phyloP scores from a whole-genome alignment of 2,329 filamentous ascomycete genomes.

The Arthroderma sp. region DNA sequence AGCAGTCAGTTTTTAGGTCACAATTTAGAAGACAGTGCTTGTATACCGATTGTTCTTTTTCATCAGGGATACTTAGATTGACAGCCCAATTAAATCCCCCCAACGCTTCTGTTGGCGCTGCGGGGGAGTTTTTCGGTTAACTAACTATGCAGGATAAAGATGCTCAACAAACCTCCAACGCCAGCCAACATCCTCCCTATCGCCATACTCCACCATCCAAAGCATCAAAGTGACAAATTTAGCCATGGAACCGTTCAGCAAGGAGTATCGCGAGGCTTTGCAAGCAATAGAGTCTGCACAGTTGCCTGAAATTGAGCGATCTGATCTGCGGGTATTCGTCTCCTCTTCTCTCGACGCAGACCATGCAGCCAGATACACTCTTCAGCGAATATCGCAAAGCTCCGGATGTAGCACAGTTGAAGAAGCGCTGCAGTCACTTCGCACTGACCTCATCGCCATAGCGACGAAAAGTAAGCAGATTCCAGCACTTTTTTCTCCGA shows the following conservation, averaged over 20 bases:
- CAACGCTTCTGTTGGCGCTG: no score
- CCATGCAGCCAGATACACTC: slow-evolving; percentile 4
- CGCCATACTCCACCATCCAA: no score
- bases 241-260: background rate
- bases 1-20: no score
- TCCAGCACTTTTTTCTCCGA: background rate
- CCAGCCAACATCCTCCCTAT: no score
- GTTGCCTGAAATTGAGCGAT: slow-evolving; percentile 3
- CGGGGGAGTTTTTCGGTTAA: no score
- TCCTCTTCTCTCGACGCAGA: background rate
- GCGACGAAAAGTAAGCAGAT: slow-evolving; percentile 6
- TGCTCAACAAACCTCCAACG: no score
- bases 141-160: no score
- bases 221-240: background rate
- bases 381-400: slow-evolving; percentile 4
- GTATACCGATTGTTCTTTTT: no score
- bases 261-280: background rate
- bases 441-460: slow-evolving; percentile 1
- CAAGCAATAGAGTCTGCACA: slow-evolving; percentile 3
- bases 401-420: background rate
- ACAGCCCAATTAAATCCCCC: no score
- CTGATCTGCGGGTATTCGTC: background rate
- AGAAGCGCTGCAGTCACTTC: slow-evolving; percentile 5
- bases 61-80: no score
- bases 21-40: no score